Evolutionary conservation across 805 yeast species (phyloP).

Genomic region (Suhomyces sp.): DNA sequence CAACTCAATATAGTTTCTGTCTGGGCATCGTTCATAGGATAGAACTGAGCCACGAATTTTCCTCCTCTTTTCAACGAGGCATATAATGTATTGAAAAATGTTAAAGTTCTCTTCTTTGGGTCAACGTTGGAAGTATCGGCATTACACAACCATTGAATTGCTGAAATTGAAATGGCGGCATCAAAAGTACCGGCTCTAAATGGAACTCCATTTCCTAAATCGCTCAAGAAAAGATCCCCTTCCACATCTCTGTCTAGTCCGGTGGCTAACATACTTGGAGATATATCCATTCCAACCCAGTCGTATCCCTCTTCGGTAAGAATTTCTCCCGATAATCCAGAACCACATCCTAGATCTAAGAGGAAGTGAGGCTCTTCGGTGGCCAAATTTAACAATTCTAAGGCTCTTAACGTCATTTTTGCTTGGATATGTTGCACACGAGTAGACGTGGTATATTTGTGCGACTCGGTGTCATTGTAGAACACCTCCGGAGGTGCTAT

Average conservation of each 20-base stretch:
- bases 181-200: slow-evolving; percentile 96
- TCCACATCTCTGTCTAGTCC: slow-evolving; percentile 90
- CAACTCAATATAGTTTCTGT: slow-evolving; percentile 72
- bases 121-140: slow-evolving; percentile 83
- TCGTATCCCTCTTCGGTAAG: slow-evolving; percentile 88
- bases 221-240: slow-evolving; percentile 88
- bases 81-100: slow-evolving; percentile 85
- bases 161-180: slow-evolving; percentile 92
- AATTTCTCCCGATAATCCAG: slow-evolving; percentile 94
- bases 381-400: slow-evolving; percentile 79
- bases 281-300: slow-evolving; percentile 96
- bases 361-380: slow-evolving; percentile 58
- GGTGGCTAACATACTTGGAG: slow-evolving; percentile 93
- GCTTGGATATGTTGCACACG: slow-evolving; percentile 99
- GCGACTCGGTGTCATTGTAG: slow-evolving; percentile 86
- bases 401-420: slow-evolving; percentile 90
- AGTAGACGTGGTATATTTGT: slow-evolving; percentile 85
- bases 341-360: slow-evolving; percentile 95
- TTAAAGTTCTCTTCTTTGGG: slow-evolving; percentile 75
- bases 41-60: slow-evolving; percentile 94
- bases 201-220: slow-evolving; percentile 92
- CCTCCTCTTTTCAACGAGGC: slow-evolving; percentile 90
- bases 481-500: slow-evolving; percentile 96
- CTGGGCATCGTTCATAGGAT: slow-evolving; percentile 88
- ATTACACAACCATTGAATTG: slow-evolving; percentile 96